phyloP scores from a whole-genome alignment of 192 early-diverging fungal species.

The Entomortierella beljakovae region DNA sequence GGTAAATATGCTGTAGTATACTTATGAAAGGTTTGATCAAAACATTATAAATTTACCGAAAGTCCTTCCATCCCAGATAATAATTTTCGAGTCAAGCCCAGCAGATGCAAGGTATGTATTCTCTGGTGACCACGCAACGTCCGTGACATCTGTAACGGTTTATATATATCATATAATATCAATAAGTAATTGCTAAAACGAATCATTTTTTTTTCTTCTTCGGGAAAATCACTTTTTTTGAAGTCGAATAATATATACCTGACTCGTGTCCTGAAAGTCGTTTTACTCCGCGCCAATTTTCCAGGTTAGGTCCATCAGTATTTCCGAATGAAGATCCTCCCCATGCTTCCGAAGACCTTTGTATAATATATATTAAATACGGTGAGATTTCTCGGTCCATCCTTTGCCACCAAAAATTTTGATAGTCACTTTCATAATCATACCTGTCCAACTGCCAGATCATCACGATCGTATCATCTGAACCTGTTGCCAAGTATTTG shows the following conservation, averaged over 20 bases:
- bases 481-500: slow-evolving; percentile 85
- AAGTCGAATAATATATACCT: too few species aligned
- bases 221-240: too few species aligned
- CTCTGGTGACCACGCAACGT: slow-evolving; percentile 93
- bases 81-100: slow-evolving; percentile 84
- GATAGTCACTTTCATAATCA: neutral
- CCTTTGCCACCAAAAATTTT: too few species aligned
- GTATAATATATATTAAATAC: neutral
- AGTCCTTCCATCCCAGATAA: slow-evolving; percentile 87
- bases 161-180: neutral
- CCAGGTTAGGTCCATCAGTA: slow-evolving; percentile 64
- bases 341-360: slow-evolving; percentile 49
- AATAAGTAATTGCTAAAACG: too few species aligned
- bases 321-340: slow-evolving; percentile 59
- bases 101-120: slow-evolving; percentile 90
- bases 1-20: too few species aligned
- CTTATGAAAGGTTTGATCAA: slow-evolving; percentile 5
- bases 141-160: slow-evolving; percentile 79
- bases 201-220: neutral
- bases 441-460: slow-evolving; percentile 88
- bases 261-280: slow-evolving; percentile 87
- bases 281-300: slow-evolving; percentile 80
- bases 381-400: neutral
- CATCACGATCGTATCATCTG: slow-evolving; percentile 93
- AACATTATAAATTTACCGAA: slow-evolving; percentile 67